Conservation (phyloP, 805 yeast genomes). For the Metschnikowia drakensbergensis region DNA sequence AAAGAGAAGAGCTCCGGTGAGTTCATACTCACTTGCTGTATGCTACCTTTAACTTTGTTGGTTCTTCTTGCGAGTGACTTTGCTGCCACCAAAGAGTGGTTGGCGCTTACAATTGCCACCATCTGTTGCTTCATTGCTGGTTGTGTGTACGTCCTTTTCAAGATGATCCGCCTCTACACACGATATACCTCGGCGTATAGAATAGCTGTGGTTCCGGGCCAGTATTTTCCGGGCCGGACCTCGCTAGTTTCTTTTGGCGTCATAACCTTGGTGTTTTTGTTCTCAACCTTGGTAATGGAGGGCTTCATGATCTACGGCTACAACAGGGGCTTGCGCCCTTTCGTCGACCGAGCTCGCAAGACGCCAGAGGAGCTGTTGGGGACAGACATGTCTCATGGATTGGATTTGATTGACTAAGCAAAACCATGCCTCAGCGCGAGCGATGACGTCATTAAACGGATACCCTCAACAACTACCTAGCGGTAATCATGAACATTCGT, state of each 20-base stretch:
- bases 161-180: conserved; percentile 43
- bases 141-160: conserved; percentile 45
- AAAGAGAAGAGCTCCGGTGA: conserved; percentile 34
- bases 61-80: conserved; percentile 35
- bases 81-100: conserved; percentile 34
- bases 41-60: conserved; percentile 42
- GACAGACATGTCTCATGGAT: neutral
- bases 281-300: conserved; percentile 28
- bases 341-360: conserved; percentile 11
- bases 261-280: conserved; percentile 37
- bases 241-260: conserved; percentile 44
- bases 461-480: too few relatives aligned
- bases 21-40: conserved; percentile 44
- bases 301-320: conserved; percentile 13
- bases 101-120: conserved; percentile 23
- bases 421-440: neutral
- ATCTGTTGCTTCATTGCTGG: conserved; percentile 35
- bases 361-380: neutral
- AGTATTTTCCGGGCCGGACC: conserved; percentile 43
- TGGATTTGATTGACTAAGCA: conserved; percentile 1
- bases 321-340: conserved; percentile 18
- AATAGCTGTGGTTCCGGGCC: conserved; percentile 27
- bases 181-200: conserved; percentile 36
- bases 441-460: neutral
- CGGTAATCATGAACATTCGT: too few relatives aligned